Evolutionary conservation across 768 basidiomycete genomes (phyloP).

Genomic region (Tricholoma bakamatsutake): DNA sequence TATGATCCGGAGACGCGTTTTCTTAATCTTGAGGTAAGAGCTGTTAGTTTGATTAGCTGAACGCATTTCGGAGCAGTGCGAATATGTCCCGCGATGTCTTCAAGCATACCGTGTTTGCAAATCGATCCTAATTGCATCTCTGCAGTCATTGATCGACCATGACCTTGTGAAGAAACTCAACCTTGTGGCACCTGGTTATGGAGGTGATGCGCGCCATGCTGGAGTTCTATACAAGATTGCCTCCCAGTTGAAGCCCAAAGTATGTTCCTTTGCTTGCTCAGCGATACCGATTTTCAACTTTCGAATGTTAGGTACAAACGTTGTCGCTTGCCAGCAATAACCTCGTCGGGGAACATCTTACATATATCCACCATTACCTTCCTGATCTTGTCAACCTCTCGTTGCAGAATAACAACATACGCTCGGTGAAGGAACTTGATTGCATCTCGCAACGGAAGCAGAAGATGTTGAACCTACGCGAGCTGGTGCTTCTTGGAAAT

Average conservation of each 20-base stretch:
- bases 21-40: constrained; percentile 77
- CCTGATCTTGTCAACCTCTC: constrained; percentile 79
- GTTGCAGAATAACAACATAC: constrained; percentile 69
- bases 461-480: constrained; percentile 58
- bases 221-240: constrained; percentile 90
- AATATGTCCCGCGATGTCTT: constrained; percentile 12
- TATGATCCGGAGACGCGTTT: constrained; percentile 67
- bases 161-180: constrained; percentile 67
- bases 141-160: constrained; percentile 74
- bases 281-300: constrained; percentile 7
- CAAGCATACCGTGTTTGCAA: constrained; percentile 15
- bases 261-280: constrained; percentile 20
- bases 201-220: constrained; percentile 59
- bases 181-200: constrained; percentile 65
- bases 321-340: constrained; percentile 81
- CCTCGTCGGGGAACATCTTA: constrained; percentile 49
- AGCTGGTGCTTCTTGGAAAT: constrained; percentile 70
- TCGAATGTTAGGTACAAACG: constrained; percentile 57
- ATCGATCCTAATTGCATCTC: constrained; percentile 16
- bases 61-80: constrained; percentile 17
- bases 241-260: constrained; percentile 68
- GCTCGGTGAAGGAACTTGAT: constrained; percentile 65
- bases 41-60: constrained; percentile 14
- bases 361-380: constrained; percentile 63
- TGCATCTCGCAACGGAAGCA: constrained; percentile 53